Evolutionary conservation across 2,329 filamentous ascomycete genomes (phyloP).

Genomic region (Clonostachys sp.): DNA sequence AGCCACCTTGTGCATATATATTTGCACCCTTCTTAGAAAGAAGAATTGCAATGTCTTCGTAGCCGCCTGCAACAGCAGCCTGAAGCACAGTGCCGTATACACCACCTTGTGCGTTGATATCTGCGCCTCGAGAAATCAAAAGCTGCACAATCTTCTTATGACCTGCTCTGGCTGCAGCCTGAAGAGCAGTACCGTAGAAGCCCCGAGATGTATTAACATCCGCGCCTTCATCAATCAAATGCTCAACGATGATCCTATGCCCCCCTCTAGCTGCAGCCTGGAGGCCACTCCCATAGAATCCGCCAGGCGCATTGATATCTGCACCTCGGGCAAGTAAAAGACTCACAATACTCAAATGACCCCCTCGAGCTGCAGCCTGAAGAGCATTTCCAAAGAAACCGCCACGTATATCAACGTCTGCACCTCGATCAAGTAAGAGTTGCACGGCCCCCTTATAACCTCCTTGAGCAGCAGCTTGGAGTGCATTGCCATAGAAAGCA

Average conservation of each 20-base stretch:
- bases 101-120: background rate
- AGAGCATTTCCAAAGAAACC: background rate
- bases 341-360: background rate
- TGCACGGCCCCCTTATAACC: background rate
- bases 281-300: background rate
- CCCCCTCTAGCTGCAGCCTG: background rate
- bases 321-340: background rate
- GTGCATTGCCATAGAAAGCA: background rate
- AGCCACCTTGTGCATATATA: background rate
- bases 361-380: background rate
- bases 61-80: background rate
- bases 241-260: background rate
- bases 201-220: background rate
- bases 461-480: background rate
- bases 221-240: background rate
- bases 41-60: background rate
- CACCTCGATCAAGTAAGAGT: background rate
- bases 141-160: background rate
- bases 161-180: background rate
- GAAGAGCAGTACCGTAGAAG: background rate
- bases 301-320: background rate
- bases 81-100: background rate
- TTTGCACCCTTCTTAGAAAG: background rate
- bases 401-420: background rate
- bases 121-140: background rate